A percentile compares a stretch with the other conserved stretches of the same genome.
Conservation (phyloP, 768 basidiomycete genomes). For the Hydnomerulius pinastri region DNA sequence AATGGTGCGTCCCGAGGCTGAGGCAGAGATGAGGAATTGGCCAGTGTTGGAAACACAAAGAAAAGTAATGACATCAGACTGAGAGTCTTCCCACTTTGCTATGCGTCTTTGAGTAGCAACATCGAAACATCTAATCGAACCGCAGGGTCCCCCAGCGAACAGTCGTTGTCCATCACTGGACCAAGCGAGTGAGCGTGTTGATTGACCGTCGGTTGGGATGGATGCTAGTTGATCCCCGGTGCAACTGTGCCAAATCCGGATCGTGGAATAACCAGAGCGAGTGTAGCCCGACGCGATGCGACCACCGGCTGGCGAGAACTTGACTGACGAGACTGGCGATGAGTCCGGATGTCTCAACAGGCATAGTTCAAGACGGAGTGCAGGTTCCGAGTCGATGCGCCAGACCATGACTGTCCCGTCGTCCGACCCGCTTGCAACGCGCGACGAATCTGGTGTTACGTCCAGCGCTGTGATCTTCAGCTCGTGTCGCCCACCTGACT, state of each 20-base stretch:
- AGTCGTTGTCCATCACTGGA: slow-evolving; percentile 14
- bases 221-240: slow-evolving; percentile 9
- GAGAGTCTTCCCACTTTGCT: not conserved
- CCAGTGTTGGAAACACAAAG: slow-evolving; percentile 2
- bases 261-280: not conserved
- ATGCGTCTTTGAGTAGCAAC: not conserved
- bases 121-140: slow-evolving; percentile 14
- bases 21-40: slow-evolving; percentile 12
- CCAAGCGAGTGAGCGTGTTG: slow-evolving; percentile 17
- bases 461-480: no score
- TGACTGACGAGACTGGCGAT: slow-evolving; percentile 10
- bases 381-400: not conserved
- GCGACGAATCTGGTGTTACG: no score
- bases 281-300: slow-evolving; percentile 11
- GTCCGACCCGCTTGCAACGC: slow-evolving; percentile 5
- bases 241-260: slow-evolving; percentile 14
- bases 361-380: not conserved
- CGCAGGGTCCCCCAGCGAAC: slow-evolving; percentile 10
- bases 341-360: not conserved
- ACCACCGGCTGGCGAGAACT: slow-evolving; percentile 16
- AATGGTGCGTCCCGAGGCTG: slow-evolving; percentile 6
- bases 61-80: slow-evolving; percentile 3
- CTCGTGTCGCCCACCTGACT: no score
- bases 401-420: slow-evolving; percentile 2
- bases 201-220: not conserved